Evolutionary conservation across 1,284 basidiomycete genomes (phyloP), one percentile per base, ranked within the genome.

Genomic region (Lignosus rhinocerotis): DNA sequence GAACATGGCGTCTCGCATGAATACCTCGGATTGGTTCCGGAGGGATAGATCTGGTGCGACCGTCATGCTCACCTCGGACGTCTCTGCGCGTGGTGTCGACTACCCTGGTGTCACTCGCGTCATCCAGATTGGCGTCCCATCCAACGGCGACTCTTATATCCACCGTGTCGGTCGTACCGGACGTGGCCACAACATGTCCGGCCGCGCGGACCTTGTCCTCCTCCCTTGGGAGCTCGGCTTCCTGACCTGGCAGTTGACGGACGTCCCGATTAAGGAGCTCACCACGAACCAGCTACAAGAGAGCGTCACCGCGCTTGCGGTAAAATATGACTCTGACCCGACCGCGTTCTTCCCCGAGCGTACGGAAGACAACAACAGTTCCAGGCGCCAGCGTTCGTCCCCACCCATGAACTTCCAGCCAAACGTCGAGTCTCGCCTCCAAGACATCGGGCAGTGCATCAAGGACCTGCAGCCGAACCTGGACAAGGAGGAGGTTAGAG

Each of bases 121-220:
- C 55, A 93, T 99, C 66, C 96, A 98, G 74, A 78, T 99, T 55
- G 94, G 96, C 58, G 78, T 92, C 5, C 94, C 96, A 0, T 72
- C 76, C 7, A 80, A 74, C 6, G 72, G 83, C 10, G 90, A 95
- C 47, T 85, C 91, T 67, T 99, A 99, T 73, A 81, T 96, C 51
- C 95, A 98, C 70, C 90, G 96, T 61, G 87, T 98, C 48, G 94
- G 95, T 2, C 84, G 95, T 60, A 97, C 96, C 0, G 95, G 94
- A 19, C 88, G 96, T 67, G 92, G 87, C 2, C 80, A 80, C 10
- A 80, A 81, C 39, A 73, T 75, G 25, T 67, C 74, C n/a, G 93
- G 92, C 0, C 86, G 94, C 56, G 94, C 90, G 7, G 96, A 99
- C 74, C 74, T 99, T 51, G 82, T 99, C 19, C 79, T 98, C 21